Evolutionary conservation across 1,284 basidiomycete species (phyloP).

Genomic region (Cryptococcus maquisensis): DNA sequence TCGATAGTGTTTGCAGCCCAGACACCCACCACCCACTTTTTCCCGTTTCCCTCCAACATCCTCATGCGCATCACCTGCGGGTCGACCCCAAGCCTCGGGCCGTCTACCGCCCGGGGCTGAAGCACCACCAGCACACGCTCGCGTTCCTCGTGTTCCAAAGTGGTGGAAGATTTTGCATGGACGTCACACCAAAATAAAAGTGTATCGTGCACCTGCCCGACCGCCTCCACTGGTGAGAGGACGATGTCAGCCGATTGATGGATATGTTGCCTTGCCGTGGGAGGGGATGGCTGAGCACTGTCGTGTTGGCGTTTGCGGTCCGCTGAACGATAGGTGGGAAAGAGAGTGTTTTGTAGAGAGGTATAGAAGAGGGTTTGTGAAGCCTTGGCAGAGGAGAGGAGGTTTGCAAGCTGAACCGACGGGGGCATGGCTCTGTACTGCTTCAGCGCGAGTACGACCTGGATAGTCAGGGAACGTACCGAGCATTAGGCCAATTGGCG

Average conservation of each 20-base stretch:
- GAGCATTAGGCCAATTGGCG: slow-evolving; percentile 26
- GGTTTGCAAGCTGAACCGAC: slow-evolving; percentile 12
- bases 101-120: slow-evolving; percentile 23
- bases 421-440: slow-evolving; percentile 15
- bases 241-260: slow-evolving; percentile 4
- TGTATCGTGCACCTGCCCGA: slow-evolving; percentile 20
- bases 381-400: slow-evolving; percentile 16
- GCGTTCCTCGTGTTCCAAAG: background rate
- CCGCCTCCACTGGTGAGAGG: background rate
- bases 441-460: background rate
- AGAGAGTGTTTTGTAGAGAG: slow-evolving; percentile 29
- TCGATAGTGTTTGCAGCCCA: slow-evolving; percentile 23
- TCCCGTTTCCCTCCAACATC: slow-evolving; percentile 1
- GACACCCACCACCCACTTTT: slow-evolving; percentile 23
- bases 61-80: slow-evolving; percentile 15
- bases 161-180: background rate
- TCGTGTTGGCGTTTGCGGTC: background rate
- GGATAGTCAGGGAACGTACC: slow-evolving; percentile 11
- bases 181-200: slow-evolving; percentile 11
- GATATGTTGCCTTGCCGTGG: slow-evolving; percentile 12
- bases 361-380: slow-evolving; percentile 42
- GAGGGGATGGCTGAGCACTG: background rate
- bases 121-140: slow-evolving; percentile 13
- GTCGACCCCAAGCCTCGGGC: slow-evolving; percentile 28
- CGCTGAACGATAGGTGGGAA: slow-evolving; percentile 1